phyloP scores from a whole-genome alignment of 2,329 filamentous ascomycete species.

The Ophiostoma quercus region DNA sequence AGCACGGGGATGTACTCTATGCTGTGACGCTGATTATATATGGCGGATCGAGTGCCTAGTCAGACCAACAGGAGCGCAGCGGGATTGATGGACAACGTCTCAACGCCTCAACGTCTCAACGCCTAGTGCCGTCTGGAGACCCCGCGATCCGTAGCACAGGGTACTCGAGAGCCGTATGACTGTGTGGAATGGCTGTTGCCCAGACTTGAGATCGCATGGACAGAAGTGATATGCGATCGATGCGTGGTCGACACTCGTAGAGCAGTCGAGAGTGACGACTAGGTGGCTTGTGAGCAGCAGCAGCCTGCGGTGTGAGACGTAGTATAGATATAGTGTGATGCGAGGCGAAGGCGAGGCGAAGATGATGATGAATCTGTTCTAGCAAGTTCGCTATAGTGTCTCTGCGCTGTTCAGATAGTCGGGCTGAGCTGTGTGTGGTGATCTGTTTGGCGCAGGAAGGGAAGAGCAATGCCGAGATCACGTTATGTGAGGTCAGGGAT shows the following conservation, averaged over 20 bases:
- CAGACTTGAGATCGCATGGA: neutral
- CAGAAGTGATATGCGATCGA: neutral
- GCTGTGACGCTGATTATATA: neutral
- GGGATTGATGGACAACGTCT: neutral
- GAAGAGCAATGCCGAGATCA: neutral
- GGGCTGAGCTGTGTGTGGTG: neutral
- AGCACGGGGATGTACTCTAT: neutral
- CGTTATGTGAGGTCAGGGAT: slow-evolving; percentile 11
- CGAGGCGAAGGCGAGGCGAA: neutral
- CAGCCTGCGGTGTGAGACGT: neutral
- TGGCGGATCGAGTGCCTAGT: neutral
- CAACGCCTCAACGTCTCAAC: too few species aligned
- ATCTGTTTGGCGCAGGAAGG: neutral
- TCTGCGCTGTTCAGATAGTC: neutral
- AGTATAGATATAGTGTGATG: neutral
- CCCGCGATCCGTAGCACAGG: neutral
- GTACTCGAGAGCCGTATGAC: neutral
- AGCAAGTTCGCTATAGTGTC: neutral
- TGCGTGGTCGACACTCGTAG: neutral
- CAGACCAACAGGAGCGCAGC: slow-evolving; percentile 1
- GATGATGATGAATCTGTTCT: neutral
- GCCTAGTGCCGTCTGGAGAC: slow-evolving; percentile 1
- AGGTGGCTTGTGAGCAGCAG: neutral
- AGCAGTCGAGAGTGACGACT: neutral
- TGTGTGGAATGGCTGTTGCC: neutral